Evolutionary conservation across 179 eudicot genomes (phyloP).

Genomic region (Drosera spatulata): DNA sequence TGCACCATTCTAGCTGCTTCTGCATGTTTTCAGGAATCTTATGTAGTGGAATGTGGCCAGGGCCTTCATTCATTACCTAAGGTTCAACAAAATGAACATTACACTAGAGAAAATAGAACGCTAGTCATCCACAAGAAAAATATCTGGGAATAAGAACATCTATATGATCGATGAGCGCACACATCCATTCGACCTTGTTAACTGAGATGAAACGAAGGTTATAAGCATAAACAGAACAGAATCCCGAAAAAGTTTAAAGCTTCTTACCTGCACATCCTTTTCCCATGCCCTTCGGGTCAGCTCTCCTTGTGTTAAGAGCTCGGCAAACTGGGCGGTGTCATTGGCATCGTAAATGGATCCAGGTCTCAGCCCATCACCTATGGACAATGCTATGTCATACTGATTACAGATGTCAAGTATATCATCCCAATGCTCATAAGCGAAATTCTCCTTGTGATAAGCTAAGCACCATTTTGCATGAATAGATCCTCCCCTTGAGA

Average conservation of each 20-base stretch:
- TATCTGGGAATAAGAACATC: too few relatives aligned
- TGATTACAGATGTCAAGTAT: conserved; percentile 94
- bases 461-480: conserved; percentile 99
- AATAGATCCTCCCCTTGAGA: conserved; percentile 97
- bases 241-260: background rate
- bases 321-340: conserved; percentile 97
- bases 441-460: conserved; percentile 93
- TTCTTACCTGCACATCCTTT: conserved; percentile 90
- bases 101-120: background rate
- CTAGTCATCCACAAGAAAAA: too few relatives aligned
- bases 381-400: conserved; percentile 82
- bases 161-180: too few relatives aligned
- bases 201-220: too few relatives aligned
- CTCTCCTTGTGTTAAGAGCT: conserved; percentile 97
- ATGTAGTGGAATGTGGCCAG: conserved; percentile 97
- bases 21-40: conserved; percentile 99
- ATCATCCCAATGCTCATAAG: conserved; percentile 99
- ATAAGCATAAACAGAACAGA: background rate
- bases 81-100: background rate
- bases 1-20: conserved; percentile 97
- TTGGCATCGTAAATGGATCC: conserved; percentile 98
- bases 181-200: too few relatives aligned
- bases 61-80: conserved; percentile 99
- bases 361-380: conserved; percentile 96
- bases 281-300: conserved; percentile 94